phyloP scores from a whole-genome alignment of 768 basidiomycete genomes.

The Lactarius vividus region DNA sequence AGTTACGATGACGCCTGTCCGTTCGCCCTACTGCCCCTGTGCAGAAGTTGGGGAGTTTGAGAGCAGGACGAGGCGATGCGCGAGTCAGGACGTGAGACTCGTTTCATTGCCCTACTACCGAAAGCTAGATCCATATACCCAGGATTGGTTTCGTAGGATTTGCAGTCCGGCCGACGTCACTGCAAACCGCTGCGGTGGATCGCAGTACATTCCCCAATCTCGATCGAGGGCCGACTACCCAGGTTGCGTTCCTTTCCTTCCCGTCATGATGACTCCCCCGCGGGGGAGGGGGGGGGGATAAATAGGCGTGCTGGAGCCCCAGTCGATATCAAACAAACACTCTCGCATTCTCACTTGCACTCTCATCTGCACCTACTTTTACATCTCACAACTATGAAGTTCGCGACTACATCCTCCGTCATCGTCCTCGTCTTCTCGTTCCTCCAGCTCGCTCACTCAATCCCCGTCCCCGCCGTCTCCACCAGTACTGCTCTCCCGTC shows the following conservation, averaged over 20 bases:
- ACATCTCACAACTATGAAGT: not conserved
- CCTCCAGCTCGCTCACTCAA: not conserved
- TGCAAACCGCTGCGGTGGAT: not conserved
- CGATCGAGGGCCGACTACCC: not conserved
- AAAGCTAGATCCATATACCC: not conserved
- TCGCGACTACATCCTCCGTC: not conserved
- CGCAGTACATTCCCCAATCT: not conserved
- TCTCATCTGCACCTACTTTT: not conserved
- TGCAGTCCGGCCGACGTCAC: not conserved
- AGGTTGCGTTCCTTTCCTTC: not conserved
- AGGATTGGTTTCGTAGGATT: not conserved
- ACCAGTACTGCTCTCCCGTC: too few relatives aligned
- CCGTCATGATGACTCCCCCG: not conserved
- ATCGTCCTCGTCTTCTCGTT: not conserved
- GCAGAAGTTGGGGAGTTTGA: not conserved
- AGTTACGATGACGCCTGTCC: not conserved
- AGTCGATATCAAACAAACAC: not conserved
- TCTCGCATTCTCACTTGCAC: not conserved
- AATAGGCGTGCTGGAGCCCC: not conserved
- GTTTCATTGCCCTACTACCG: not conserved
- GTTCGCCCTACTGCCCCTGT: not conserved
- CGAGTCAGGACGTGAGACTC: not conserved
- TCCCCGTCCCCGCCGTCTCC: not conserved
- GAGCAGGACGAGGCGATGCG: not conserved
- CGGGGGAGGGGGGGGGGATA: not conserved